These are phyloP conservation scores for Allium fistulosum DNA, from an alignment of 106 monocot genomes.

Conservation along the genomic window DNA sequence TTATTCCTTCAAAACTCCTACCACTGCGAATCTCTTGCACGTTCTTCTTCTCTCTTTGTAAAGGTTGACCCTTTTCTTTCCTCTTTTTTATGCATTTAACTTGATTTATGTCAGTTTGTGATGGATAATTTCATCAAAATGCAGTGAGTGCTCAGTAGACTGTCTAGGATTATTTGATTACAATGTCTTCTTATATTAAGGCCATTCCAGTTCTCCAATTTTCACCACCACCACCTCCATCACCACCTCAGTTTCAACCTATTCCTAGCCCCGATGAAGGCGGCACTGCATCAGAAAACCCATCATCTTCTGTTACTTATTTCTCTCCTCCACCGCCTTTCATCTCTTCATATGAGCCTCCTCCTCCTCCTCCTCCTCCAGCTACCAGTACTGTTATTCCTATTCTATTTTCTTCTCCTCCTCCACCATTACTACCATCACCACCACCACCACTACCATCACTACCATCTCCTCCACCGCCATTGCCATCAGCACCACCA, in stretches of 20 bases:
- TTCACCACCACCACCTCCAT: neutral
- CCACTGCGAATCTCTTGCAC: neutral
- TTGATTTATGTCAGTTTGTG: neutral
- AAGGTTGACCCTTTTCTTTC: neutral
- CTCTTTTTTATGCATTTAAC: neutral
- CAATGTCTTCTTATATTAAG: too few species aligned
- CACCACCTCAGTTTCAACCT: conserved; percentile 12
- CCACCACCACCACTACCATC: conserved; percentile 15
- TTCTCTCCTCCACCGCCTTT: conserved; percentile 1
- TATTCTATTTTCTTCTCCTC: neutral
- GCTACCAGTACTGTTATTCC: conserved; percentile 8
- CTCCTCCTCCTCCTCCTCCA: conserved; percentile 3
- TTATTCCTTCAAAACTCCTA: neutral
- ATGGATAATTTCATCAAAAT: neutral
- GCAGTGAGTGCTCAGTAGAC: neutral
- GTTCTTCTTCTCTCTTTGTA: neutral
- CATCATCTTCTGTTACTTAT: neutral
- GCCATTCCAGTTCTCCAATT: neutral
- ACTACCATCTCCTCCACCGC: conserved; percentile 2
- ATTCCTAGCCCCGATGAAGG: neutral
- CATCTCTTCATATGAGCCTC: neutral
- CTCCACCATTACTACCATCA: conserved; percentile 11
- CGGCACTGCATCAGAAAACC: conserved; percentile 2
- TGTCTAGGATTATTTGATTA: neutral
- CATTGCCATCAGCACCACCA: conserved; percentile 1